Base-by-base conservation (phyloP, 768 basidiomycete species). In the Glaciozyma martinii region DNA sequence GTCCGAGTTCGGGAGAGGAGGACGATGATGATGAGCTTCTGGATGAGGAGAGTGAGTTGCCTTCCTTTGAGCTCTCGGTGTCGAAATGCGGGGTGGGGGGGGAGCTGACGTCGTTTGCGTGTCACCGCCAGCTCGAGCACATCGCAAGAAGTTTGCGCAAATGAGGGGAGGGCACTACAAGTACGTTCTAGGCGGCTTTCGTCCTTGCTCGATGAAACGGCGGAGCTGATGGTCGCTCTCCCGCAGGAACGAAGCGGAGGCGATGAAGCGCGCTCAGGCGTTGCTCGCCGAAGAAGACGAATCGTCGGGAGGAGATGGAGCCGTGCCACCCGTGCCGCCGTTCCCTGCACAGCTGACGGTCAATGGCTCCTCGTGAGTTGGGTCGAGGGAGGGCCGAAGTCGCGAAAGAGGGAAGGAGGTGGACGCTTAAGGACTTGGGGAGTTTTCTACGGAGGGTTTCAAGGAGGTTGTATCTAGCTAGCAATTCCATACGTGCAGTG, bases 11-110 rank as follows among this genome's bases (percentile, higher is more conserved):
- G 4, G 55, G 30, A 46, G 54, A 56, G n/a, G 56, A 55, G 47
- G 56, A 40, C n/a, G 63, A 57, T n/a, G 63, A 61, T 19, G 60
- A 61, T 40, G 71, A 70, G 44, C 66, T 66, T 12, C 63, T 64
- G 59, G 65, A 70, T 46, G 65, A 70, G 44, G 68, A 66, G 56
- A 69, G 68, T 69, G 59, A 46, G 67, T 66, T 9, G 4, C 5
- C 1, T 7, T 13, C 49, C 5, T 32, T 46, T 10, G n/a, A 21
- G 25, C 40, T 27, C 18, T 2, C 27, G 23, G 33, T 4, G 21
- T 25, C 4, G 10, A 8, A 19, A 47, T 23, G 44, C 5, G 23
- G 44, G 44, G 44, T 6, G 5, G 46, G 46, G 21, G 46, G 7
- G 21, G n/a, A 21, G 46, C 46, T 47, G 46, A 47, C 25, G n/a